Evolutionary conservation across 2,329 filamentous ascomycete genomes (phyloP).

Genomic region (Neoscytalidium dimidiatum): DNA sequence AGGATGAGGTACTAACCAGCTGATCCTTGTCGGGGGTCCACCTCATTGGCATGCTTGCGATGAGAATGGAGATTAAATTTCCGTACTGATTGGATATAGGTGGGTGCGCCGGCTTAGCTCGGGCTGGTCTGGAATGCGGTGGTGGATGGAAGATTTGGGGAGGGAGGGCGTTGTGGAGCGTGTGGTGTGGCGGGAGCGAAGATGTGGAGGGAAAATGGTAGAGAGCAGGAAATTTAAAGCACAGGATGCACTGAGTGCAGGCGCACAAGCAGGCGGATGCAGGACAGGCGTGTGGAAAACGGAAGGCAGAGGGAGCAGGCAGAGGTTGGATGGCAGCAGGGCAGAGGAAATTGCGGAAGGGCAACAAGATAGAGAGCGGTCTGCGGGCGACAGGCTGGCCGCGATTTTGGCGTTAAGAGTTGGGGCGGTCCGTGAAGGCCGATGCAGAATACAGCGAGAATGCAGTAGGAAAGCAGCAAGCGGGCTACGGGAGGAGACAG

Average conservation of each 20-base stretch:
- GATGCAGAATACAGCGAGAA: background rate
- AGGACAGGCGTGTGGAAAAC: background rate
- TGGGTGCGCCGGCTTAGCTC: too few relatives aligned
- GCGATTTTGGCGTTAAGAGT: background rate
- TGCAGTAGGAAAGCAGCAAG: background rate
- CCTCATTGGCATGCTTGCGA: slow-evolving; percentile 24
- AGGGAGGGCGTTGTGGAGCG: background rate
- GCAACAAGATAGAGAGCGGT: background rate
- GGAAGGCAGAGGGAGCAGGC: background rate
- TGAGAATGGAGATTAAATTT: background rate
- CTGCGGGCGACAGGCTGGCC: background rate
- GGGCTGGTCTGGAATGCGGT: too few relatives aligned
- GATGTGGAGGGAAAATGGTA: background rate
- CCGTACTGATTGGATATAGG: too few relatives aligned
- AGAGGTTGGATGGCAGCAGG: background rate
- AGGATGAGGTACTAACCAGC: slow-evolving; percentile 11
- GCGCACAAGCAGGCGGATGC: slow-evolving; percentile 8
- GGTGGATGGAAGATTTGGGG: background rate
- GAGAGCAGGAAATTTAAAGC: background rate
- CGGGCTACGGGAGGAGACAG: background rate
- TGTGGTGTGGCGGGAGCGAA: background rate
- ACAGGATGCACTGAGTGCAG: background rate
- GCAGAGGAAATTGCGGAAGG: background rate
- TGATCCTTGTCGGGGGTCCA: slow-evolving; percentile 28
- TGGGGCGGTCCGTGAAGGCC: background rate